A percentile compares a stretch with the other conserved stretches of the same genome.
phyloP scores from a whole-genome alignment of 805 yeast species.

The Saturnispora silvae region DNA sequence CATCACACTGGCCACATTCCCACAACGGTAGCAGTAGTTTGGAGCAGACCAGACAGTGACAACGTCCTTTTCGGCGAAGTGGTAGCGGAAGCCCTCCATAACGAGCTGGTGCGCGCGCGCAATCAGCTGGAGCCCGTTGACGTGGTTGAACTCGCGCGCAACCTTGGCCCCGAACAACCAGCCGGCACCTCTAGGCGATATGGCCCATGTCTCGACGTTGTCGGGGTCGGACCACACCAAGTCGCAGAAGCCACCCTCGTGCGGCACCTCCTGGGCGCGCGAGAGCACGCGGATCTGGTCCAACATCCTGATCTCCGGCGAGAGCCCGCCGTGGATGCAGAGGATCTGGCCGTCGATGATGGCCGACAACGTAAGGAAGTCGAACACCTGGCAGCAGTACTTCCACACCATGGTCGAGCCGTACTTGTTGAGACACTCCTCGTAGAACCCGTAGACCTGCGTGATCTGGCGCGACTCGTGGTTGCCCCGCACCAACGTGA shows the following conservation, averaged over 20 bases:
- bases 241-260: constrained; percentile 98
- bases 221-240: constrained; percentile 98
- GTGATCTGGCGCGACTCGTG: constrained; percentile 96
- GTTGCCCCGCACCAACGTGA: constrained; percentile 93
- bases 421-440: constrained; percentile 85
- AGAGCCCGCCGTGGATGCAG: constrained; percentile 95
- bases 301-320: constrained; percentile 94
- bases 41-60: constrained; percentile 99
- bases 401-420: constrained; percentile 95
- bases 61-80: constrained; percentile 90
- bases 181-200: constrained; percentile 96
- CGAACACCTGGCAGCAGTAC: constrained; percentile 93
- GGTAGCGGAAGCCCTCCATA: constrained; percentile 96
- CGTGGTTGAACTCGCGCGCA: constrained; percentile 92
- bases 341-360: constrained; percentile 88
- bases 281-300: constrained; percentile 92
- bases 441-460: constrained; percentile 97
- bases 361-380: constrained; percentile 88
- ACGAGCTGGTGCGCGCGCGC: constrained; percentile 98
- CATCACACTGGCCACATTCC: constrained; percentile 98
- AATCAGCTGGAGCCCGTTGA: constrained; percentile 74
- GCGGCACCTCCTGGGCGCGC: constrained; percentile 97
- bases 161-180: constrained; percentile 95
- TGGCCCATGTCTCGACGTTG: constrained; percentile 96
- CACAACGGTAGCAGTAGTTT: constrained; percentile 93